phyloP scores from a whole-genome alignment of 345 rosid genomes.

The Aquilaria malaccensis region DNA sequence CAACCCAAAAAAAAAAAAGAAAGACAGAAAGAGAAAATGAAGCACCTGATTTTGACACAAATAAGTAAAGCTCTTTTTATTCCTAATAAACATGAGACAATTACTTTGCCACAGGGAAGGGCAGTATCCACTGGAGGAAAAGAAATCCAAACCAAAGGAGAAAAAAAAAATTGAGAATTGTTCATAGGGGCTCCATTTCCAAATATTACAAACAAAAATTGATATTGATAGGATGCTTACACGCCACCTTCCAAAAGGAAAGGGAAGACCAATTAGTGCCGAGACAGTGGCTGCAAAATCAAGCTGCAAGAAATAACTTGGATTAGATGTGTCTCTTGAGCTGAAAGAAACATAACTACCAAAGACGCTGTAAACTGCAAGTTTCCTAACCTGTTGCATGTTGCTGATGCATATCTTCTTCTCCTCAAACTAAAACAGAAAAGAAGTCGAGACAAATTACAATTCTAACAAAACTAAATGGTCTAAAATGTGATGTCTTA shows the following conservation, averaged over 20 bases:
- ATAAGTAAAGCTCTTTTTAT: too few relatives aligned
- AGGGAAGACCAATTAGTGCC: conserved; percentile 80
- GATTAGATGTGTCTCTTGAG: conserved; percentile 6
- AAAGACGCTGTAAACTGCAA: conserved; percentile 6
- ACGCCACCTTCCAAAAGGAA: conserved; percentile 98
- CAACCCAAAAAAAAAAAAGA: too few relatives aligned
- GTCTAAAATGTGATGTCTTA: background rate
- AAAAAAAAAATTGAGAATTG: too few relatives aligned
- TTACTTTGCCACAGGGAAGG: too few relatives aligned
- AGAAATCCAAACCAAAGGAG: too few relatives aligned
- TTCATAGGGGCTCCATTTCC: too few relatives aligned
- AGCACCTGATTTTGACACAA: too few relatives aligned
- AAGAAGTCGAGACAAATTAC: conserved; percentile 11
- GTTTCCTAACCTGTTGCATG: conserved; percentile 65
- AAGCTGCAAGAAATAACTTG: conserved; percentile 48
- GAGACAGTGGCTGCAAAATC: conserved; percentile 92
- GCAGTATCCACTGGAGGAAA: too few relatives aligned
- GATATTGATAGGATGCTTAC: conserved; percentile 48
- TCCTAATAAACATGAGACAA: too few relatives aligned
- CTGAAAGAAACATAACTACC: conserved; percentile 12
- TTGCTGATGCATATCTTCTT: conserved; percentile 52
- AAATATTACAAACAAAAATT: conserved; percentile 3
- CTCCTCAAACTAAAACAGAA: conserved; percentile 39
- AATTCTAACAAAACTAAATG: background rate
- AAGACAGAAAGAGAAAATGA: too few relatives aligned